phyloP scores from a whole-genome alignment of 2,329 filamentous ascomycete genomes.

The Endoconidiophora polonica region DNA sequence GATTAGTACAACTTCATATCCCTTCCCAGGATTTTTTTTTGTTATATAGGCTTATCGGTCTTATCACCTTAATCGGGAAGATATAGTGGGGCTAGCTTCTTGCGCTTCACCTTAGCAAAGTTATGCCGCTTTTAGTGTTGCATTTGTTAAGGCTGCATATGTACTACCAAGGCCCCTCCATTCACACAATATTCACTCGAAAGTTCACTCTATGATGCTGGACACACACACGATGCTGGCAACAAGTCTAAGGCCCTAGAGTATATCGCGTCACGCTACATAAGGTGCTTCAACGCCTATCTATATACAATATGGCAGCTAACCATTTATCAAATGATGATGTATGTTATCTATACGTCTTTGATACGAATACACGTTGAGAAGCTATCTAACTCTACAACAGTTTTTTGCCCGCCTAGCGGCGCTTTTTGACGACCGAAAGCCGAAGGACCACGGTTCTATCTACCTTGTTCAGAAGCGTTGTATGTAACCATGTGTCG shows the following conservation, averaged over 20 bases:
- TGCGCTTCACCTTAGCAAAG: too few relatives aligned
- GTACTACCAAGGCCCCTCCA: neutral
- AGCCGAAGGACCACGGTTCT: slow-evolving; percentile 54
- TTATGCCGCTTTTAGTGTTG: too few relatives aligned
- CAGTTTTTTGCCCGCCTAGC: slow-evolving; percentile 9
- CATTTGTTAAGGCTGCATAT: too few relatives aligned
- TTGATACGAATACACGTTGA: neutral
- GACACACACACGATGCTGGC: neutral
- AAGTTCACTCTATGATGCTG: slow-evolving; percentile 1
- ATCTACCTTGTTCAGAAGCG: slow-evolving; percentile 65
- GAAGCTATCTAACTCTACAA: neutral
- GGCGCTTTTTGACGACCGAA: slow-evolving; percentile 49
- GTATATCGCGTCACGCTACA: too few relatives aligned
- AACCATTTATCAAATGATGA: slow-evolving; percentile 43
- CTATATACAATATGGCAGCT: slow-evolving; percentile 5
- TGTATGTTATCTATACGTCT: slow-evolving; percentile 22
- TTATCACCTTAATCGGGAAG: slow-evolving; percentile 9
- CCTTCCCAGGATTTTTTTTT: slow-evolving; percentile 10
- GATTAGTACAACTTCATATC: too few relatives aligned
- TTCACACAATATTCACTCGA: neutral
- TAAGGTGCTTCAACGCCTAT: neutral
- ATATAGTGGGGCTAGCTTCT: slow-evolving; percentile 3
- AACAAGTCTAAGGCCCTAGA: too few relatives aligned
- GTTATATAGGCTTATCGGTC: slow-evolving; percentile 2
- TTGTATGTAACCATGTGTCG: slow-evolving; percentile 29